Conservation (phyloP, 768 basidiomycete species). For the Strobilomyces confusus region DNA sequence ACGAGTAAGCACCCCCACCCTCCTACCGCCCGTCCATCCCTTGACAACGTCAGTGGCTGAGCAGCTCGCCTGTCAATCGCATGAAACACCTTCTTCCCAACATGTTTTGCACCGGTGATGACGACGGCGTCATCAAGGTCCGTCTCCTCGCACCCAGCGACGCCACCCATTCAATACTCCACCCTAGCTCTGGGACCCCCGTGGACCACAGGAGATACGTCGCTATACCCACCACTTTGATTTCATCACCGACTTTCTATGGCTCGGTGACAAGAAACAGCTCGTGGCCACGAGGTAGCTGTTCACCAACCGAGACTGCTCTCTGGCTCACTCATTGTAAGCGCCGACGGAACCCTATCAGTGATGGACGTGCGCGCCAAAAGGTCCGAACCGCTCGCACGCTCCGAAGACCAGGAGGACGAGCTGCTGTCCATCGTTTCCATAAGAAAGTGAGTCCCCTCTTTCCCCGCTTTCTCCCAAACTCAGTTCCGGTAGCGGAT, state of each 20-base stretch:
- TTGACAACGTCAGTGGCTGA: constrained; percentile 34
- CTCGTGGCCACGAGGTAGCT: constrained; percentile 81
- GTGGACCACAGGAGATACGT: constrained; percentile 59
- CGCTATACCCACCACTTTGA: constrained; percentile 87
- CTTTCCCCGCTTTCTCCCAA: not conserved
- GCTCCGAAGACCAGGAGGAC: constrained; percentile 96
- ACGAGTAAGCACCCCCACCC: constrained; percentile 55
- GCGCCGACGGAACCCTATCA: constrained; percentile 90
- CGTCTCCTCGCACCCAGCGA: constrained; percentile 10
- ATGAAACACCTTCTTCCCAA: constrained; percentile 68
- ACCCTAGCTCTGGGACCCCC: constrained; percentile 83
- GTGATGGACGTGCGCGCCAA: constrained; percentile 89
- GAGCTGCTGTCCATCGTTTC: constrained; percentile 82
- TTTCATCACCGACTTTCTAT: constrained; percentile 90
- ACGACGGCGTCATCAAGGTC: constrained; percentile 92
- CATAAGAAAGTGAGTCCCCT: constrained; percentile 65
- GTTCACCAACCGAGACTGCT: not conserved
- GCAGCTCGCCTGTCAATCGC: constrained; percentile 82
- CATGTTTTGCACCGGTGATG: constrained; percentile 83
- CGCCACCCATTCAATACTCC: not conserved
- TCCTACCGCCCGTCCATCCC: constrained; percentile 6
- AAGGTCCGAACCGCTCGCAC: constrained; percentile 69
- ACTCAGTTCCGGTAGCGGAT: constrained; percentile 40
- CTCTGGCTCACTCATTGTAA: constrained; percentile 28
- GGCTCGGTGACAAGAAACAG: constrained; percentile 79